Evolutionary conservation across 2,329 filamentous ascomycete genomes (phyloP), one percentile per base, ranked within the genome.

Genomic region (Alternaria gaisen): DNA sequence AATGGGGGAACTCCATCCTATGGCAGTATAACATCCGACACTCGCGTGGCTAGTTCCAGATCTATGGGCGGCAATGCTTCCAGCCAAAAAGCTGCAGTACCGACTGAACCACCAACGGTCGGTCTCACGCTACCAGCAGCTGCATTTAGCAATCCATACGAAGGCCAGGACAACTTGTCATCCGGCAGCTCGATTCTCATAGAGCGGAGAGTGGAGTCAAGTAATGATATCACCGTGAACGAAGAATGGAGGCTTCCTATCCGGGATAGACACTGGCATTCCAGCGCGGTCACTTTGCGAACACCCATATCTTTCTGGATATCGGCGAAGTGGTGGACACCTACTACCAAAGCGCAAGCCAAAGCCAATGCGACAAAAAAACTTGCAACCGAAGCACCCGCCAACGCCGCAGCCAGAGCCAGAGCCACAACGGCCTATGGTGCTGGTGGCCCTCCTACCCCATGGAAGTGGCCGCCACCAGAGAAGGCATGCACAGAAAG

Each of bases 221-320:
- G n/a, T 14, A 14, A 16, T 2, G 2, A 18, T 24, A 14, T 20
- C 22, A 3, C n/a, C 9, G 6, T 20, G 26, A 14, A 10, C 22
- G 7, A 28, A 16, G 9, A 57, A 38, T 28, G 16, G n/a, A 16
- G 14, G 6, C 28, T 57, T 11, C 46, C 46, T 20, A 43, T 55
- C 12, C 32, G 16, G 10, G 32, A 47, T 11, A 46, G 43, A 40
- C 11, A 55, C n/a, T 40, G 30, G 52, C 42, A 47, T 55, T 55
- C 52, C 20, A 28, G 9, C 26, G 41, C 18, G 5, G 14, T 14
- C 18, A 34, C 20, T 18, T 8, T 6, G 14, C 41, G 41, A 28
- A 38, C 52, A 8, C 11, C 8, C 6, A 10, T 20, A 16, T 26
- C 41, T 38, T 43, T 38, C 9, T 46, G 42, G 14, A 12, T 24